Percentiles rank a stretch among this genome's conserved stretches.
phyloP scores from a whole-genome alignment of 805 yeast genomes.

The Zygotorulaspora danielsina region DNA sequence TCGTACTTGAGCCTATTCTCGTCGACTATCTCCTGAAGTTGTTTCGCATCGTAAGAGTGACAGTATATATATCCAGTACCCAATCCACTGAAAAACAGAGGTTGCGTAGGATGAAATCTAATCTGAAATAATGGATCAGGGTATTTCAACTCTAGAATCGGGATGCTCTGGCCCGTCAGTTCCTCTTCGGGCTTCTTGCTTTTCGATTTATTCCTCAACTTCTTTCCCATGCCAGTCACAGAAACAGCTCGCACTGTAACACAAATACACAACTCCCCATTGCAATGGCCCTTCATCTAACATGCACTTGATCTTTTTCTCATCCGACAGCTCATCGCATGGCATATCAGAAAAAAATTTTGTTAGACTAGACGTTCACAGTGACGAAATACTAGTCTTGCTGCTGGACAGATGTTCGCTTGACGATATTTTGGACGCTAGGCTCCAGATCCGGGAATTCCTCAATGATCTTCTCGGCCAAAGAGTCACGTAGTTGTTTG shows the following conservation, averaged over 20 bases:
- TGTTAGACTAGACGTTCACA: neutral
- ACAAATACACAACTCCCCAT: neutral
- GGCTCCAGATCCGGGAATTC: conserved; percentile 75
- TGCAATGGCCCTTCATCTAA: too few species aligned
- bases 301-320: too few species aligned
- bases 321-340: too few species aligned
- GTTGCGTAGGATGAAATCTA: conserved; percentile 72
- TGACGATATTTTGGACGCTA: conserved; percentile 53
- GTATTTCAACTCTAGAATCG: conserved; percentile 38
- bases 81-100: conserved; percentile 64
- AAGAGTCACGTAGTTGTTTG: conserved; percentile 53
- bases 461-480: conserved; percentile 63
- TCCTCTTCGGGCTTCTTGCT: conserved; percentile 17
- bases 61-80: conserved; percentile 75
- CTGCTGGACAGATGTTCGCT: conserved; percentile 30
- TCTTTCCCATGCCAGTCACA: conserved; percentile 11
- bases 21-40: conserved; percentile 36
- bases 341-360: too few species aligned
- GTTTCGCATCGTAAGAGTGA: conserved; percentile 50
- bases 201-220: conserved; percentile 15
- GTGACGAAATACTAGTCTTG: neutral
- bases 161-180: conserved; percentile 18
- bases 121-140: conserved; percentile 69
- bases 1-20: conserved; percentile 26
- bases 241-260: too few species aligned